phyloP scores from a whole-genome alignment of 1,284 basidiomycete genomes.

The Volvariella surrecta region DNA sequence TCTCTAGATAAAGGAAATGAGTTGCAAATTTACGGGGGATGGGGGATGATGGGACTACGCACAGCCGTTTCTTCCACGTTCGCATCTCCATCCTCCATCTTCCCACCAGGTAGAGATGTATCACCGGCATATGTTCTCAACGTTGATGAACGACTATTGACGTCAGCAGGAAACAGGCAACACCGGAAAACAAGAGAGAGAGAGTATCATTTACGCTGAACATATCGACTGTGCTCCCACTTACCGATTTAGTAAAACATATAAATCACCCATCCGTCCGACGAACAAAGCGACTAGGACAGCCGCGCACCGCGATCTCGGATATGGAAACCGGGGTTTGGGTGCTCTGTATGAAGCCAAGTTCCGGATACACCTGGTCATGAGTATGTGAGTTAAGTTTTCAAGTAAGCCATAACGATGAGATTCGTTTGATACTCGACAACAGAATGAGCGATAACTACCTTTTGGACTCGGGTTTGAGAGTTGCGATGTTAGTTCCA shows the following conservation, averaged over 20 bases:
- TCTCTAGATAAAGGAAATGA: slow-evolving; percentile 31
- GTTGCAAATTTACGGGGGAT: not conserved
- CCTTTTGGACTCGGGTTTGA: slow-evolving; percentile 9
- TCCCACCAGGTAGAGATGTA: slow-evolving; percentile 79
- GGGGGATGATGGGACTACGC: slow-evolving; percentile 18
- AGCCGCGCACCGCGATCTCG: slow-evolving; percentile 49
- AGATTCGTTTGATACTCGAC: no score
- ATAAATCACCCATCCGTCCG: slow-evolving; percentile 72
- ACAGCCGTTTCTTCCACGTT: slow-evolving; percentile 76
- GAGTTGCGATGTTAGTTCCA: slow-evolving; percentile 8
- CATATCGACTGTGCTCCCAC: slow-evolving; percentile 15
- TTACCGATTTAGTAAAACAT: slow-evolving; percentile 71
- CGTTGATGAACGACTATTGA: slow-evolving; percentile 57
- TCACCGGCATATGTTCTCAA: slow-evolving; percentile 75
- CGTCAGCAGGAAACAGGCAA: not conserved
- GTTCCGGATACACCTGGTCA: slow-evolving; percentile 49
- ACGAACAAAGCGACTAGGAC: slow-evolving; percentile 78
- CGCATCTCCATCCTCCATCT: slow-evolving; percentile 58
- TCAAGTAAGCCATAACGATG: no score
- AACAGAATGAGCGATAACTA: not conserved
- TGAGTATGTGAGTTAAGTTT: not conserved
- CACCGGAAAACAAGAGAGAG: not conserved
- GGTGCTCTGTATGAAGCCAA: slow-evolving; percentile 46
- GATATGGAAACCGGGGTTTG: slow-evolving; percentile 28
- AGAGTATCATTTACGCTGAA: not conserved